These are phyloP conservation scores for Fusarium temperatum DNA, from an alignment of 2,329 filamentous ascomycete species.

Conservation along the genomic window DNA sequence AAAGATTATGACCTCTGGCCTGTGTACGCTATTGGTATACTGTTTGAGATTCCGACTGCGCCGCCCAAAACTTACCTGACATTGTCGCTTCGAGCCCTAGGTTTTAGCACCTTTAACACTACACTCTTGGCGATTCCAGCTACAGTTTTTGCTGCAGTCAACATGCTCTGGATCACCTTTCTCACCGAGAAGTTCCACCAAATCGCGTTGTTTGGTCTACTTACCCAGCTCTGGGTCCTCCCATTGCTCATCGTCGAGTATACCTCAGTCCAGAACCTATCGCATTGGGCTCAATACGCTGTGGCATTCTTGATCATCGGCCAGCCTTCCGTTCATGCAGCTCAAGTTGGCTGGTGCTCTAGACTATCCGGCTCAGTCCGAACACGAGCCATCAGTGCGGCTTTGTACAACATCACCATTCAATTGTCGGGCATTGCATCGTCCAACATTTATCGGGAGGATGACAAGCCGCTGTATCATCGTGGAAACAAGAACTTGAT, in stretches of 20 bases:
- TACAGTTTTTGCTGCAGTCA: neutral
- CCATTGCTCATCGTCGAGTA: neutral
- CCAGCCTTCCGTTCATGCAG: neutral
- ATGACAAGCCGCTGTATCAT: neutral
- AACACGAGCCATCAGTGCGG: neutral
- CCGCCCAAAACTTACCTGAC: neutral
- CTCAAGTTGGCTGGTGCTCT: neutral
- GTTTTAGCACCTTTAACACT: neutral
- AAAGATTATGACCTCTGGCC: neutral
- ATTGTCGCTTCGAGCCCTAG: neutral
- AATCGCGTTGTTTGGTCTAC: neutral
- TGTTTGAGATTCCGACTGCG: neutral
- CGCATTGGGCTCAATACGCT: neutral
- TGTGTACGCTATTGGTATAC: neutral
- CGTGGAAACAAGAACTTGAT: neutral
- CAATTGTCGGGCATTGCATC: neutral
- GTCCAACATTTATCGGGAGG: neutral
- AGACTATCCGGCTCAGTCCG: neutral
- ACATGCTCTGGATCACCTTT: neutral
- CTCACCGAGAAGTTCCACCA: neutral
- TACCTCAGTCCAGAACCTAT: neutral
- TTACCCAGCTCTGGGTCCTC: neutral
- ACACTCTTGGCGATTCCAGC: neutral
- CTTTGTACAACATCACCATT: neutral
- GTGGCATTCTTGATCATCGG: neutral